Evolutionary conservation across 257 asterid species (phyloP), one percentile per base, ranked within the genome.

Genomic region (Striga asiatica): DNA sequence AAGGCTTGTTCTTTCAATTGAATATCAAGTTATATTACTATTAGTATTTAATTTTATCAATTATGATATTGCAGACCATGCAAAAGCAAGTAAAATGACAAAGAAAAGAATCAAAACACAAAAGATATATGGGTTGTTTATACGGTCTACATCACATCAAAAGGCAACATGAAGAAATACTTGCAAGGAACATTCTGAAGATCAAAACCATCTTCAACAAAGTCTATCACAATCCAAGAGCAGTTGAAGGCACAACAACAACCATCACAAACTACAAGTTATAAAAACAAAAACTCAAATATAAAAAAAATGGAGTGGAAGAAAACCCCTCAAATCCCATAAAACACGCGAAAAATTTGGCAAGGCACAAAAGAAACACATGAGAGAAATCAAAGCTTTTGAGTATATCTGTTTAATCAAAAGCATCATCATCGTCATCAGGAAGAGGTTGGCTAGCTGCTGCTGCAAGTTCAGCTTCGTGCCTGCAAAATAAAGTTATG

Each of bases 381-480:
- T 5, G 62, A 4, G 3, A n/a, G 11, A 39, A 9, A 14, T 12
- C 47, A 12, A 39, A 39, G 47, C 21, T 39, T 5, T 9, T 19
- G 13, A 4, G 13, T 4, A 35, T 4, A 48, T 42, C 24, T 18
- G 2, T 45, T 46, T 64, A 85, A 16, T 86, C 95, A 5, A 86
- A 83, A 1, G 88, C 62, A 12, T 85, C 95, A 5, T 84, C 95
- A 43, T 84, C 94, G 0, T 86, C 96, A 41, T 86, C 96, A 0
- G 96, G 94, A 45, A 87, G 92, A n/a, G 96, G 96, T 73, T 79
- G 93, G 23, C 42, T 66, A n/a, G 83, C 83, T 0, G 94, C 94
- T 50, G 47, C 61, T 1, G 23, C 42, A n/a, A 87, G 84, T 73
- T 87, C 94, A 0, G 72, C 79, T 66, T 87, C 96, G 46, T 87